Base-by-base conservation (phyloP, 768 basidiomycete genomes). In the Boletus pseudo-olivaceus region DNA sequence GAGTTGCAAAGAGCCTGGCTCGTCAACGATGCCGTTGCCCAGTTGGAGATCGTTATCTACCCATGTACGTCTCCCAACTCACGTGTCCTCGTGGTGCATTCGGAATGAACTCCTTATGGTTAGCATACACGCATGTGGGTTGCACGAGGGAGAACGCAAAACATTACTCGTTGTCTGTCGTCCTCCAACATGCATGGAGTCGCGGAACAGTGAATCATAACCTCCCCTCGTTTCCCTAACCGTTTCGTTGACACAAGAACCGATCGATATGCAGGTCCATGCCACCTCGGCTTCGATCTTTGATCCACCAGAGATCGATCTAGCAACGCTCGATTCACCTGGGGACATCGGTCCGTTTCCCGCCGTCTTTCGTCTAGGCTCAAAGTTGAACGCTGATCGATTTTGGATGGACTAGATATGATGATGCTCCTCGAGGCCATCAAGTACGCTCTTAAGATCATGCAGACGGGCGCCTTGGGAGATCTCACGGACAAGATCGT, bases 261-360 rank as follows among this genome's bases (percentile, higher is more conserved):
- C 19, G 23, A 33, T 33, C 9, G 43, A 27, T 34, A n/a, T 44
- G 1, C 45, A 60, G 51, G 57, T 64, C 10, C 58, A 60, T 32
- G 47, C 55, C 12, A 53, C 34, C 20, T 60, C 64, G 20, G 11
- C 58, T 27, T 66, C 55, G 27, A 45, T 53, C 30, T 52, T 39
- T 20, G 61, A 65, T 50, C 48, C 48, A 2, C 57, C 63, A 5
- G 63, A 54, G 43, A 60, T 63, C 29, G 51, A 65, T 49, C 39
- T 23, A 4, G 53, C 33, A 23, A 51, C 44, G 19, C 62, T 64
- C 27, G 40, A 57, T 34, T 51, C 55, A 12, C 58, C 54, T 1
- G 51, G 51, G 11, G 47, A 59, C 32, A 50, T 63, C 26, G 56
- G 53, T 57, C 3, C 14, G 27, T 47, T 43, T 20, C 8, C 26